Conservation (phyloP, 2,329 filamentous ascomycete genomes). For the Fusarium proliferatum region DNA sequence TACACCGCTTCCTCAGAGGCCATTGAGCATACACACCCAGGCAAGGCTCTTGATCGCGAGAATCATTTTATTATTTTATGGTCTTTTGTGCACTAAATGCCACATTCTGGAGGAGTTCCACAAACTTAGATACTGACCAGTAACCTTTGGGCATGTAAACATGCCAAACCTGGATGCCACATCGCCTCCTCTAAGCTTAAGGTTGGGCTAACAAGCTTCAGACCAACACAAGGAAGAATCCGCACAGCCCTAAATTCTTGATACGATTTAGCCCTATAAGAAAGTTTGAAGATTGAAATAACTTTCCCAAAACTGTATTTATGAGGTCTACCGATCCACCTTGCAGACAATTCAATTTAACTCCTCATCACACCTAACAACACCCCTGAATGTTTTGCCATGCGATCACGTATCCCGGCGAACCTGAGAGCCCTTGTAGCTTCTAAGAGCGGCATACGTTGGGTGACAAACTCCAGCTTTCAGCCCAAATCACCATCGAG, state of each 20-base stretch:
- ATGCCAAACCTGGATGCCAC: background rate
- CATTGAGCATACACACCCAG: fast-evolving
- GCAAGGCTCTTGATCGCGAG: background rate
- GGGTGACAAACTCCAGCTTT: background rate
- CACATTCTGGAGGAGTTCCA: background rate
- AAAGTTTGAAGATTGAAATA: background rate
- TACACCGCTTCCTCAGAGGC: background rate
- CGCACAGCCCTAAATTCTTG: fast-evolving
- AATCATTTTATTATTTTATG: fast-evolving
- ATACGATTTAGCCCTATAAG: fast-evolving
- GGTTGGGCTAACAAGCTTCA: background rate
- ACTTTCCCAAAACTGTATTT: background rate
- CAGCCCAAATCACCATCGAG: too few species aligned
- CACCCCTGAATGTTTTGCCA: background rate
- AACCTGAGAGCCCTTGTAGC: background rate
- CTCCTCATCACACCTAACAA: background rate
- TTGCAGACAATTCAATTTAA: background rate
- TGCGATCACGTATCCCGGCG: background rate
- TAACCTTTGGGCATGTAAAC: background rate
- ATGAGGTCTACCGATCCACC: fast-evolving
- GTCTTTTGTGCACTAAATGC: fast-evolving
- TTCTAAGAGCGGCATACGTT: fast-evolving
- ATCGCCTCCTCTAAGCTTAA: background rate
- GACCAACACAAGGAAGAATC: background rate
- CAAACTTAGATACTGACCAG: background rate